A percentile compares a stretch with the other conserved stretches of the same genome.
Evolutionary conservation across 2,329 filamentous ascomycete species (phyloP).

Genomic region (Cladophialophora exuberans): DNA sequence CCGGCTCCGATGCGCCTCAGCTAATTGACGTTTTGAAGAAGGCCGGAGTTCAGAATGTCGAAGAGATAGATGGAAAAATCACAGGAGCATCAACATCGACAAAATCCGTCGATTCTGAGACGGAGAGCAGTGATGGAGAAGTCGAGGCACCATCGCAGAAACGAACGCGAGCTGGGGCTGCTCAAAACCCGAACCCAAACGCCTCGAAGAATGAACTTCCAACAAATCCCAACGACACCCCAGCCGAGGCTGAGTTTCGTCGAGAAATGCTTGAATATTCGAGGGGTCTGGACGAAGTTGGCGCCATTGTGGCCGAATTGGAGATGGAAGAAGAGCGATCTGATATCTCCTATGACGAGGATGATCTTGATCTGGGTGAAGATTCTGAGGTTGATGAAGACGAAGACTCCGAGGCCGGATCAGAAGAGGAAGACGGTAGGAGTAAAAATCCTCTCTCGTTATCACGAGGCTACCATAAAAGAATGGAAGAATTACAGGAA

Average conservation of each 20-base stretch:
- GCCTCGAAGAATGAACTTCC: neutral
- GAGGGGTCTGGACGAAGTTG: constrained; percentile 76
- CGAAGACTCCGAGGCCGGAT: constrained; percentile 63
- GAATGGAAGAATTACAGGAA: constrained; percentile 85
- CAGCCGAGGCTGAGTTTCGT: constrained; percentile 78
- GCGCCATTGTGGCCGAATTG: constrained; percentile 88
- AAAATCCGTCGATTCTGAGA: neutral
- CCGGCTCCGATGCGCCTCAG: constrained; percentile 68
- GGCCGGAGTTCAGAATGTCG: constrained; percentile 66
- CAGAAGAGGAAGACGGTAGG: constrained; percentile 77
- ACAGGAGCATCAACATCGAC: constrained; percentile 5
- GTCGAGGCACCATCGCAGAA: neutral
- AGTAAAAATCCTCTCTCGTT: constrained; percentile 58
- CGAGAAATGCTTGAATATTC: constrained; percentile 85
- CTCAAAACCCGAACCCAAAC: neutral
- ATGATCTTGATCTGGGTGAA: constrained; percentile 49
- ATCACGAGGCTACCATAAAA: constrained; percentile 64
- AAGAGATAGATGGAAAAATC: constrained; percentile 30
- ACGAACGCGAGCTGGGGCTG: neutral
- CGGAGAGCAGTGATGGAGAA: neutral
- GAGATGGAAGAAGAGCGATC: constrained; percentile 70
- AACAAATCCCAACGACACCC: constrained; percentile 62
- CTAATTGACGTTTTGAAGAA: constrained; percentile 75
- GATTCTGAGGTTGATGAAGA: constrained; percentile 43
- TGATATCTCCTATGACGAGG: constrained; percentile 53